Evolutionary conservation across 2,329 filamentous ascomycete species (phyloP), one percentile per base, ranked within the genome.

Genomic region (Cercospora sp.): DNA sequence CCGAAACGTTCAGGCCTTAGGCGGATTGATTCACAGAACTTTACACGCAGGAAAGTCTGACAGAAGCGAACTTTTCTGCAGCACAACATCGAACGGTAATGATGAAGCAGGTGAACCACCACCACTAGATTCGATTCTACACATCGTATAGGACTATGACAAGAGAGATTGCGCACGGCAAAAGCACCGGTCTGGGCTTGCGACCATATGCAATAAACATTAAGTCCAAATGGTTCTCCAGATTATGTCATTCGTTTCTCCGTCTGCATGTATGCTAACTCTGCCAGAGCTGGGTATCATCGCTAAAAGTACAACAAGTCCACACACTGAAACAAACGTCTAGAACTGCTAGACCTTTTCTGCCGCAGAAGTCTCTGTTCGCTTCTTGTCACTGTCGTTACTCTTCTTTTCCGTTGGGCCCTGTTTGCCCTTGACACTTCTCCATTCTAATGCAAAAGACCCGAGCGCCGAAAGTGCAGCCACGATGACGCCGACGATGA

Each of bases 391-490:
- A 26, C 33, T 48, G 28, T 62, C 31, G 42, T 60, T 63, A 53
- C 64, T 67, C 3, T 59, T 51, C 53, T 69, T 67, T 42, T 33
- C 75, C 0, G 79, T 77, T 30, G 69, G 69, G 8, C 67, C 66
- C 30, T 69, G 66, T 60, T 69, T 68, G 20, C 68, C 65, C 62
- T 72, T 69, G n/a, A 72, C 68, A 45, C 64, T 74, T 63, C 68
- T 73, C 76, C 75, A 76, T 62, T 78, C 73, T 63, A 77, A 64
- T 1, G 65, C 60, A 53, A 74, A 63, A 53, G 73, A 60, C 8
- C 74, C 76, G 3, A 76, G 26, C 48, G 69, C 63, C 20, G 69
- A 60, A 13, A 69, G 68, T 30, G 68, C 69, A 23, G 69, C 72
- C 23, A 75, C 59, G 1, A 71, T 69, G 8, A 69, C 63, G 2